Evolutionary conservation across 2,329 filamentous ascomycete genomes (phyloP).

Genomic region (Stagonosporopsis vannaccii): DNA sequence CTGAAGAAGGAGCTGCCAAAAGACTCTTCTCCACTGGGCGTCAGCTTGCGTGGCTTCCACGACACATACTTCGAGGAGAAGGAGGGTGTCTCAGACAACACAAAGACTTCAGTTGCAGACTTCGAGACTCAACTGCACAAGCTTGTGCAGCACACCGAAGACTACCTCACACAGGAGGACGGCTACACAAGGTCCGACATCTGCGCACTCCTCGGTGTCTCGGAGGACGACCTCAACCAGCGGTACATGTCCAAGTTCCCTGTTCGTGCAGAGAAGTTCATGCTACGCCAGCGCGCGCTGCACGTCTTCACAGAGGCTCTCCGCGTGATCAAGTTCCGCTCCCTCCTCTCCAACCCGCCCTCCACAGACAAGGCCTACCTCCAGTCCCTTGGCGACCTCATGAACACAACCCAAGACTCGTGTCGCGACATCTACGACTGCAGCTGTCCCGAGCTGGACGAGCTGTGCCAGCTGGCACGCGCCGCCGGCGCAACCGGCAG

Average conservation of each 20-base stretch:
- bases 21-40: constrained; percentile 82
- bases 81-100: constrained; percentile 57
- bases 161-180: constrained; percentile 76
- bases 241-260: constrained; percentile 88
- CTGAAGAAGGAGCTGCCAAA: constrained; percentile 68
- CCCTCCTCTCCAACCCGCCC: constrained; percentile 65
- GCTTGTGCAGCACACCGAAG: constrained; percentile 72
- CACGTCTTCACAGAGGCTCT: constrained; percentile 92
- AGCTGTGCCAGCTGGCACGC: constrained; percentile 81
- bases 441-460: constrained; percentile 90
- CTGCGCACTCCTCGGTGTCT: constrained; percentile 72
- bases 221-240: constrained; percentile 73
- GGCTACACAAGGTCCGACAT: constrained; percentile 92
- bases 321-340: constrained; percentile 83
- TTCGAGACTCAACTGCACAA: constrained; percentile 72
- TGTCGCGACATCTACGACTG: constrained; percentile 91
- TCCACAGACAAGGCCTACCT: constrained; percentile 69
- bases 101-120: constrained; percentile 53
- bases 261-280: constrained; percentile 85
- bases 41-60: constrained; percentile 87
- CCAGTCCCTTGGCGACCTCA: constrained; percentile 75
- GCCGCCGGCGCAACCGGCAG: constrained; percentile 83
- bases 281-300: constrained; percentile 82
- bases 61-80: constrained; percentile 74
- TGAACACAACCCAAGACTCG: constrained; percentile 89